Evolutionary conservation across 257 asterid genomes (phyloP), one percentile per base, ranked within the genome.

Genomic region (Solanum neorickii): DNA sequence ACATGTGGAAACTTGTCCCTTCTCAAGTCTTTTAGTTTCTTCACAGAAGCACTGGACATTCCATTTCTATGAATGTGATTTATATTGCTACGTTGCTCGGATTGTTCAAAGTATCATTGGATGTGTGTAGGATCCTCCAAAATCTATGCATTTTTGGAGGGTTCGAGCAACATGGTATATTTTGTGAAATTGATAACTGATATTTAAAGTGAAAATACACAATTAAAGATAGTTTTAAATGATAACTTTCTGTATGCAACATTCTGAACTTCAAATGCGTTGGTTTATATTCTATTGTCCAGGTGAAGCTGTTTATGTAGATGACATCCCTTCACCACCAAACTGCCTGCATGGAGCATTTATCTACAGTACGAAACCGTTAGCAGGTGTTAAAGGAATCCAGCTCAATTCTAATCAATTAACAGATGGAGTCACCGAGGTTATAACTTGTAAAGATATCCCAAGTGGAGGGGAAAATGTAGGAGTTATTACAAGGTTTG

Each of bases 231-330:
- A 77, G 41, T 7, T 77, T 44, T 77, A 16, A 77, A 16, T 70
- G 44, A 77, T 44, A 77, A 77, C 15, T 77, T 44, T 77, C 16
- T 25, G 44, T 31, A 39, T 77, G 62, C n/a, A 16, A 70, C 21
- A 13, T 44, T 42, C 37, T 18, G 25, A 33, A 70, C 77, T 16
- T 33, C 77, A 70, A 16, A 44, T 77, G 37, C 9, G 23, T 35
- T 44, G 39, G 25, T 77, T 76, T 77, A 25, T 16, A 42, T 42
- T 6, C 21, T 85, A 87, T 87, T 87, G 83, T 88, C 46, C 89
- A 95, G 98, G 98, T 89, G 97, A 95, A 89, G 96, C 97, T 72
- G 93, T 93, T 37, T 94, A 75, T 90, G 94, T 94, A 75, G 96
- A 95, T 90, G 98, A 95, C 87, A 92, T 93, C 84, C 98, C 98